Evolutionary conservation across 805 yeast species (phyloP).

Genomic region (Blastobotrys terrestris): DNA sequence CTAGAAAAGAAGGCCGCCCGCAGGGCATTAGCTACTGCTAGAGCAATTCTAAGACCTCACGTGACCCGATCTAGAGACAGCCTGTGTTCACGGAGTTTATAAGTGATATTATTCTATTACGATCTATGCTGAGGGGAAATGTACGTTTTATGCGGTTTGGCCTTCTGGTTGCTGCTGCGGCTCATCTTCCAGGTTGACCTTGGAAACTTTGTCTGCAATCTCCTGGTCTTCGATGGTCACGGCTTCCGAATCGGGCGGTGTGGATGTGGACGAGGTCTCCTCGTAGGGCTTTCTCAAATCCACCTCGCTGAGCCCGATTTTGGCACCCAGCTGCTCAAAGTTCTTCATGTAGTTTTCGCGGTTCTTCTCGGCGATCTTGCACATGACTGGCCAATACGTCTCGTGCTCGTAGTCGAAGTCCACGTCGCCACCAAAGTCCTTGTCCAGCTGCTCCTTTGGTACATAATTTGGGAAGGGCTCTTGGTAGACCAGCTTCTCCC

Average conservation of each 20-base stretch:
- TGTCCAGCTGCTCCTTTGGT: slow-evolving; percentile 74
- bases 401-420: slow-evolving; percentile 80
- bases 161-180: background rate
- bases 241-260: slow-evolving; percentile 1
- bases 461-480: slow-evolving; percentile 83
- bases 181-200: background rate
- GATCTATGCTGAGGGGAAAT: too few relatives aligned
- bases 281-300: slow-evolving; percentile 48
- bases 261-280: background rate
- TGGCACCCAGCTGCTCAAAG: slow-evolving; percentile 64
- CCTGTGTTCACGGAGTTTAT: too few relatives aligned
- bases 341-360: slow-evolving; percentile 59
- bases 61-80: too few relatives aligned
- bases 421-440: slow-evolving; percentile 76
- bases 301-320: slow-evolving; percentile 74
- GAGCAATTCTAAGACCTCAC: background rate
- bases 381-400: slow-evolving; percentile 70
- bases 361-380: slow-evolving; percentile 52
- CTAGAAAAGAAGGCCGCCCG: background rate
- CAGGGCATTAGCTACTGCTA: background rate
- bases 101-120: background rate
- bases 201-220: background rate
- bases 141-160: background rate
- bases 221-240: slow-evolving; percentile 33
- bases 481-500: slow-evolving; percentile 88